These are phyloP conservation scores for Rhynchospora breviuscula DNA, from an alignment of 176 grass and related monocot species.

Conservation along the genomic window DNA sequence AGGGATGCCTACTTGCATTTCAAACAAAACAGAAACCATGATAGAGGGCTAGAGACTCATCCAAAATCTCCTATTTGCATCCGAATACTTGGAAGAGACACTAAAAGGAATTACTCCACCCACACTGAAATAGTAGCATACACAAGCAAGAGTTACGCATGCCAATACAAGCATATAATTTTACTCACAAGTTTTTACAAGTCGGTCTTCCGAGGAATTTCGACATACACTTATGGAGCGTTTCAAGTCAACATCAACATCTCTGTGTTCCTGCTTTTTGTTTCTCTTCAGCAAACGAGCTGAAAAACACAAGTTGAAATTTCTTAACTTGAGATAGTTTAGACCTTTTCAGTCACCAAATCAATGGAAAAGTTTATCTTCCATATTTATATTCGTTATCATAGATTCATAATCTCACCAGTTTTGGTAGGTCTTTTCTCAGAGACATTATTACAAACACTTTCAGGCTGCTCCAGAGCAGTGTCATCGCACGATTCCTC, in stretches of 20 bases:
- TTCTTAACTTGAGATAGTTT: not conserved
- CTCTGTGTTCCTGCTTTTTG: not conserved
- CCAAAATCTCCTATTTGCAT: not conserved
- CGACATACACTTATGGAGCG: not conserved
- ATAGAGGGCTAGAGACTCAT: not conserved
- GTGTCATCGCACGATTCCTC: not conserved
- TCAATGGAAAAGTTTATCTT: not conserved
- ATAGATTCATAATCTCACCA: not conserved
- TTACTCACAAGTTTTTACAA: not conserved
- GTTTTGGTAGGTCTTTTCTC: not conserved
- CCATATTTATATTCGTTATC: not conserved
- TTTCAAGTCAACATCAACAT: not conserved
- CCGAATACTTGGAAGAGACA: too few species aligned
- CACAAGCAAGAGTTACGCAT: not conserved
- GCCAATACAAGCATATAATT: not conserved
- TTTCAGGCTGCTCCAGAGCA: not conserved
- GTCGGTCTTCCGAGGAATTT: not conserved
- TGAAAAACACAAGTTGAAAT: not conserved
- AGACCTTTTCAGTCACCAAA: not conserved
- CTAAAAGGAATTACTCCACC: not conserved
- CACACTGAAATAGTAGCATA: not conserved
- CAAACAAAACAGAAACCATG: not conserved
- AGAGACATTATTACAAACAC: conserved; percentile 15
- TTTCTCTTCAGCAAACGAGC: not conserved
- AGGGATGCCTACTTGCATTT: not conserved